These are phyloP conservation scores for Tillandsia fasciculata DNA, from an alignment of 176 grass and related monocot species.

Conservation along the genomic window DNA sequence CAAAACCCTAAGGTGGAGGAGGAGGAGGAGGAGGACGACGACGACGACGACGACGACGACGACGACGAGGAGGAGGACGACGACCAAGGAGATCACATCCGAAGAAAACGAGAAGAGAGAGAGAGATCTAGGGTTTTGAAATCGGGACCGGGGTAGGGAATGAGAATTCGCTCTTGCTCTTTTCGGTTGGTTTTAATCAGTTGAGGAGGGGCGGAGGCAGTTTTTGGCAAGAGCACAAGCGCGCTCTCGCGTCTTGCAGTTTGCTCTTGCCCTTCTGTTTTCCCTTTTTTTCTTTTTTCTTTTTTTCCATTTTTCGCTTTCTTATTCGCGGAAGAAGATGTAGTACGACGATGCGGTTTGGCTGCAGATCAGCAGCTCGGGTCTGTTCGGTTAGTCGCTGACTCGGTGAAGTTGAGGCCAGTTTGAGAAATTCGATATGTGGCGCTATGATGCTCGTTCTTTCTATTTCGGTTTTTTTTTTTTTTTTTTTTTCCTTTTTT, in stretches of 20 bases:
- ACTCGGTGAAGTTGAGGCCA: too few species aligned
- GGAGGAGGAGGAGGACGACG: constrained; percentile 12
- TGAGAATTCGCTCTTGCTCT: not conserved
- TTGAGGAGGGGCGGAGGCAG: not conserved
- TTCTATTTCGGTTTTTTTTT: too few species aligned
- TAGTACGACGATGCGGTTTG: too few species aligned
- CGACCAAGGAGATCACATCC: not conserved
- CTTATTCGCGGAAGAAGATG: not conserved
- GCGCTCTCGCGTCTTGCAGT: not conserved
- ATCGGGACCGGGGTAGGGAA: not conserved
- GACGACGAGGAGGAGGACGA: not conserved
- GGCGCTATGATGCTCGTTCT: too few species aligned
- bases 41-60: not conserved
- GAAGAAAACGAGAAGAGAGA: not conserved
- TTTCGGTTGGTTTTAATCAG: not conserved
- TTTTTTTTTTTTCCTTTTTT: too few species aligned
- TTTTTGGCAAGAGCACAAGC: not conserved
- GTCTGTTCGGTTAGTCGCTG: too few species aligned
- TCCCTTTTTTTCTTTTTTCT: not conserved
- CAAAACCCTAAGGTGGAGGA: constrained; percentile 32
- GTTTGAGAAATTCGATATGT: too few species aligned
- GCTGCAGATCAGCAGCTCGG: too few species aligned
- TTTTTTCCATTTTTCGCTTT: not conserved
- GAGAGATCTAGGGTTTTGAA: not conserved
- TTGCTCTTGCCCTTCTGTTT: not conserved